Evolutionary conservation across 129 eudicot genomes (phyloP).

Genomic region (Smallanthus sonchifolius): DNA sequence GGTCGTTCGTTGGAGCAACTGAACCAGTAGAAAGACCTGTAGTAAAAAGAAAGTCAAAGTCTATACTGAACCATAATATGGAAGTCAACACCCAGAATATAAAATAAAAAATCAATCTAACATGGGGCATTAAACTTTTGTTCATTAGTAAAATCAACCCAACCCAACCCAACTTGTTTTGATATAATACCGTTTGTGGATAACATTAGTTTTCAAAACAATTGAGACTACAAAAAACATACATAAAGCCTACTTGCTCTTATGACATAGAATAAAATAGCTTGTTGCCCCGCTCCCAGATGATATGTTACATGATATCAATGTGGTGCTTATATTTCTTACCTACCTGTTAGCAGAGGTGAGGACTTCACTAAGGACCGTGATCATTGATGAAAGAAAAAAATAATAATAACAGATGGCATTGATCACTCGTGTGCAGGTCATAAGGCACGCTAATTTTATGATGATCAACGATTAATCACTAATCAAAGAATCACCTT

Average conservation of each 20-base stretch:
- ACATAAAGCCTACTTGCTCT: constrained; percentile 8
- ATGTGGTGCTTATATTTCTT: not conserved
- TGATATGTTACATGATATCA: not conserved
- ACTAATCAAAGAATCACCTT: no score
- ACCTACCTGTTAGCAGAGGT: not conserved
- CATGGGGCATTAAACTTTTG: not conserved
- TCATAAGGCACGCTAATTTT: not conserved
- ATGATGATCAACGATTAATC: no score
- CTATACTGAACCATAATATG: not conserved
- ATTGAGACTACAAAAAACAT: not conserved
- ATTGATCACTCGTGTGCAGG: not conserved
- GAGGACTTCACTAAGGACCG: not conserved
- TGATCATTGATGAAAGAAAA: not conserved
- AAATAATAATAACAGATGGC: not conserved
- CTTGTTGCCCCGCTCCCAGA: not conserved
- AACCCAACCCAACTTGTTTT: not conserved
- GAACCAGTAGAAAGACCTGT: constrained; percentile 63
- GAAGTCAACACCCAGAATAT: not conserved
- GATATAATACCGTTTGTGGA: not conserved
- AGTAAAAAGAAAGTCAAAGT: constrained; percentile 4
- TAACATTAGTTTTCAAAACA: not conserved
- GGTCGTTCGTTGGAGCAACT: constrained; percentile 48
- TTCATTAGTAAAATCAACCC: not conserved
- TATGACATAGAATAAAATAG: not conserved
- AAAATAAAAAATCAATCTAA: not conserved